These are phyloP conservation scores for Phylloporus arenicola DNA, from an alignment of 768 basidiomycete genomes.

Conservation along the genomic window DNA sequence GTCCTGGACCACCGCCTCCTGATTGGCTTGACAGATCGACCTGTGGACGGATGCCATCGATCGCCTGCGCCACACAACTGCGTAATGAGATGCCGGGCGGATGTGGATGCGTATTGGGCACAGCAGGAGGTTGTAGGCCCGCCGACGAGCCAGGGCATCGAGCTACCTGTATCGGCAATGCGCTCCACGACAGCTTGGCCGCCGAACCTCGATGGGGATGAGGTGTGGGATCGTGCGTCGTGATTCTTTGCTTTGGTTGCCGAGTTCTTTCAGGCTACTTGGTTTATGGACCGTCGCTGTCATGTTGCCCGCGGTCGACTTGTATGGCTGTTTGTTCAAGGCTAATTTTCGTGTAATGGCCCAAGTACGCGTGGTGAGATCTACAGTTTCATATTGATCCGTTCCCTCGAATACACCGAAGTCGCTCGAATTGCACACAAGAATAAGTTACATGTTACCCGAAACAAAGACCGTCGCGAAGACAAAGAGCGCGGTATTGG, in stretches of 20 bases:
- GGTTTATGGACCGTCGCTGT: slow-evolving; percentile 15
- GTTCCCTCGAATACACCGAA: slow-evolving; percentile 9
- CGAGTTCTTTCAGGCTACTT: slow-evolving; percentile 16
- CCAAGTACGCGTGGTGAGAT: slow-evolving; percentile 17
- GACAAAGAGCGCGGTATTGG: slow-evolving; percentile 13
- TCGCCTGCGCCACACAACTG: slow-evolving; percentile 15
- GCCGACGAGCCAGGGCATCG: slow-evolving; percentile 3
- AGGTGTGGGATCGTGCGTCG: slow-evolving; percentile 12
- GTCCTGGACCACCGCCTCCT: slow-evolving; percentile 34
- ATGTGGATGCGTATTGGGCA: slow-evolving; percentile 35
- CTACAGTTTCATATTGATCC: slow-evolving; percentile 28
- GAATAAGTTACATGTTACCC: slow-evolving; percentile 19
- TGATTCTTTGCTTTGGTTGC: slow-evolving; percentile 9
- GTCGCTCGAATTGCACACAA: slow-evolving; percentile 5
- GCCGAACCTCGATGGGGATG: slow-evolving; percentile 21
- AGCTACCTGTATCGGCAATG: slow-evolving; percentile 39
- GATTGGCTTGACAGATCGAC: slow-evolving; percentile 4
- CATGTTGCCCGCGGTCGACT: slow-evolving; percentile 17
- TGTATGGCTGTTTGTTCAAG: slow-evolving; percentile 15
- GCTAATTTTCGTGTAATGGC: slow-evolving; percentile 17
- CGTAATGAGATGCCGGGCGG: slow-evolving; percentile 26
- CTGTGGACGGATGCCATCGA: slow-evolving; percentile 2
- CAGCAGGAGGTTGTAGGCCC: slow-evolving; percentile 21
- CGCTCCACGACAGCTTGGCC: slow-evolving; percentile 38
- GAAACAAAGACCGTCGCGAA: slow-evolving; percentile 15